Conservation (phyloP, 2,329 filamentous ascomycete genomes). For the Helminthosporium solani region DNA sequence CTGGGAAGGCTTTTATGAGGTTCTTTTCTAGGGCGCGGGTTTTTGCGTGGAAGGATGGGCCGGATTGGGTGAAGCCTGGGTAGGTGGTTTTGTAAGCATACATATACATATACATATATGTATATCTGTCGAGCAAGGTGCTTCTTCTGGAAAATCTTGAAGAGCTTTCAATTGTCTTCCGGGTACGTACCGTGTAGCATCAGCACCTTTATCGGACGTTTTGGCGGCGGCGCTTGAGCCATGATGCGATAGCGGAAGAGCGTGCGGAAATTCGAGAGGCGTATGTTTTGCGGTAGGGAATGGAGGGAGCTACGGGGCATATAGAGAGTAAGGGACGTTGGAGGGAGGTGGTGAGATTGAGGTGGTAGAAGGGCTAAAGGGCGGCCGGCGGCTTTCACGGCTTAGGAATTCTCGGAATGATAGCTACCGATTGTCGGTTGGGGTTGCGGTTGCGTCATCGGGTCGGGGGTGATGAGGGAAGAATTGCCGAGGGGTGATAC, state of each 20-base stretch:
- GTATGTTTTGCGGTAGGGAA: conserved; percentile 14
- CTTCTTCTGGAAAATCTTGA: too few relatives aligned
- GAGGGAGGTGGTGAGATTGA: background rate
- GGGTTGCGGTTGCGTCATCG: background rate
- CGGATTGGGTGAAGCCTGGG: conserved; percentile 80
- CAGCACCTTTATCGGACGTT: conserved; percentile 47
- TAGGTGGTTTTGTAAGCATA: background rate
- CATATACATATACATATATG: too few relatives aligned
- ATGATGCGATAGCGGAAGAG: conserved; percentile 30
- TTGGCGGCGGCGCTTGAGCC: conserved; percentile 31
- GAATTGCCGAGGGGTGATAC: background rate
- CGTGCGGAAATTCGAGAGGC: conserved; percentile 16
- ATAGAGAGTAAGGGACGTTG: background rate
- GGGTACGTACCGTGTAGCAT: conserved; percentile 50
- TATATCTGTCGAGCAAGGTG: too few relatives aligned
- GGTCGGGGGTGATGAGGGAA: background rate
- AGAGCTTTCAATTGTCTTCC: background rate
- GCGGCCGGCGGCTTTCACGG: background rate
- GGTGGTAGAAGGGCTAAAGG: background rate
- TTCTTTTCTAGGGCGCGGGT: conserved; percentile 83
- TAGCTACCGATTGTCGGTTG: conserved; percentile 3
- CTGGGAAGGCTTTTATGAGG: conserved; percentile 70
- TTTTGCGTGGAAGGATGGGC: conserved; percentile 80
- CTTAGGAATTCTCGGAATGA: conserved; percentile 8
- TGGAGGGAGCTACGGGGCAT: conserved; percentile 1